Evolutionary conservation across 2,329 filamentous ascomycete species (phyloP).

Genomic region (Epichloe hybrida): DNA sequence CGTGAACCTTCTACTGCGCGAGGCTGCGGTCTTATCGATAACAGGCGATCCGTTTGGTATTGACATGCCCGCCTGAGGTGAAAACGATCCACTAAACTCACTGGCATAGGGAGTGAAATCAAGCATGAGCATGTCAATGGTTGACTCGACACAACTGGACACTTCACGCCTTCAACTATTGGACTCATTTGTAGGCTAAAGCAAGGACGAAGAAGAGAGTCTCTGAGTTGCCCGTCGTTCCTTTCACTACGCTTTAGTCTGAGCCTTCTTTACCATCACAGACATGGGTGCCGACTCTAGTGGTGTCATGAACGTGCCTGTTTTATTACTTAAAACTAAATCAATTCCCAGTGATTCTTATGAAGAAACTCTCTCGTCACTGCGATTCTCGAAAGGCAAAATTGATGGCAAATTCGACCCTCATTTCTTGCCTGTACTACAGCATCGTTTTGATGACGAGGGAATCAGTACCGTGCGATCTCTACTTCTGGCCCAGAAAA

Average conservation of each 20-base stretch:
- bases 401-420: conserved; percentile 40
- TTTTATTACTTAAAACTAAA: conserved; percentile 67
- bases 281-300: background rate
- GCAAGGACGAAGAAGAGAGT: background rate
- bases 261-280: background rate
- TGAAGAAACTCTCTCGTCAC: conserved; percentile 40
- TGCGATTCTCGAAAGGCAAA: conserved; percentile 6
- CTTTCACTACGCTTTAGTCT: background rate
- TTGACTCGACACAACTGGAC: background rate
- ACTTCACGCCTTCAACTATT: background rate
- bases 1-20: no score
- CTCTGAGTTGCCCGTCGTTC: background rate
- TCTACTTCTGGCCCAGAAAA: conserved; percentile 31
- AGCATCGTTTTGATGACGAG: conserved; percentile 51
- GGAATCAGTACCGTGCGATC: conserved; percentile 40
- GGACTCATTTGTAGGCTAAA: background rate
- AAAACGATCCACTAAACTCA: background rate
- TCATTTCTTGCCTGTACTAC: conserved; percentile 62
- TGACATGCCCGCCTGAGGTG: background rate
- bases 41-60: background rate
- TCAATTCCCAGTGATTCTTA: conserved; percentile 61
- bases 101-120: no score
- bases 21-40: no score
- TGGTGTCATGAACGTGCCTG: conserved; percentile 20
- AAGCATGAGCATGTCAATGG: background rate